phyloP scores from a whole-genome alignment of 257 asterid genomes.

The Ophiorrhiza pumila region DNA sequence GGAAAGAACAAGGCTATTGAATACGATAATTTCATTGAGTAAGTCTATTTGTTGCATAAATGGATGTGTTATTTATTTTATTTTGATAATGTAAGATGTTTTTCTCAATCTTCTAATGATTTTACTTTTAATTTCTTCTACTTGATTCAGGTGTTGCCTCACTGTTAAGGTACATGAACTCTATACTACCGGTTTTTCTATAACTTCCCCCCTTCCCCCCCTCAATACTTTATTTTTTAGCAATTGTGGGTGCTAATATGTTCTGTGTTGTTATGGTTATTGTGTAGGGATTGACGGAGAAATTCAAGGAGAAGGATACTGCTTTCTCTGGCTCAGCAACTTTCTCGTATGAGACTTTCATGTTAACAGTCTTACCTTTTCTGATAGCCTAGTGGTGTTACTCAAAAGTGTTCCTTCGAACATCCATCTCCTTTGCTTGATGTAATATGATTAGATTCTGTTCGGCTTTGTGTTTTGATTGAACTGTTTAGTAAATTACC shows the following conservation, averaged over 20 bases:
- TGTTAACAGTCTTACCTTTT: conserved; percentile 84
- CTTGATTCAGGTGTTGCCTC: conserved; percentile 83
- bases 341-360: conserved; percentile 77
- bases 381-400: conserved; percentile 52
- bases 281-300: conserved; percentile 87
- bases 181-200: background rate
- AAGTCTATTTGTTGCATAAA: conserved; percentile 20
- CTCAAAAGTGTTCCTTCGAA: background rate
- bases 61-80: background rate
- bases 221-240: background rate
- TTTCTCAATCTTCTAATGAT: background rate
- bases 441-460: background rate
- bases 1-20: conserved; percentile 80
- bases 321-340: conserved; percentile 70
- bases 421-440: background rate
- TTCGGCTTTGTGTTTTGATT: background rate
- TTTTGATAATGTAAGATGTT: background rate
- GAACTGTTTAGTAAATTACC: background rate
- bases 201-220: too few species aligned
- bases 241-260: background rate
- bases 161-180: conserved; percentile 67
- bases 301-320: conserved; percentile 91
- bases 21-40: conserved; percentile 96
- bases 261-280: background rate
- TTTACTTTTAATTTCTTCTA: conserved; percentile 8